These are phyloP conservation scores for Priceomyces fermenticarens DNA, from an alignment of 805 yeast species.

Conservation along the genomic window DNA sequence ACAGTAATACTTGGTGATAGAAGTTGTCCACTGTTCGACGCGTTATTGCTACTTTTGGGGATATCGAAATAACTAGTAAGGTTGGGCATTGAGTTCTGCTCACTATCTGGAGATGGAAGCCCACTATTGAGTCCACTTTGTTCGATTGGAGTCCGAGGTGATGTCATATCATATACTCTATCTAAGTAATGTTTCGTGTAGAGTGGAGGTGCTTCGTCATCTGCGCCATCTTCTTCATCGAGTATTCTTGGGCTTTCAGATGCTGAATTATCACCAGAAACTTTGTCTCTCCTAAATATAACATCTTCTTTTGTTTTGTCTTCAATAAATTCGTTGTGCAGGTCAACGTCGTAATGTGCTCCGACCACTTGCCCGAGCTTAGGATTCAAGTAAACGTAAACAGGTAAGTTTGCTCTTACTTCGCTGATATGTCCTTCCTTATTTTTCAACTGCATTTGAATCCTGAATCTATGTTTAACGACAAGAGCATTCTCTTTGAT, in stretches of 20 bases:
- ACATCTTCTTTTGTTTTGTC: conserved; percentile 22
- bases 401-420: conserved; percentile 50
- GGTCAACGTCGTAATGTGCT: conserved; percentile 29
- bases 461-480: conserved; percentile 44
- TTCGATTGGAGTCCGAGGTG: conserved; percentile 34
- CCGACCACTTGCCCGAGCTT: conserved; percentile 36
- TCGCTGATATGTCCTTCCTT: conserved; percentile 51
- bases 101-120: conserved; percentile 3
- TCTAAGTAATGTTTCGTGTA: conserved; percentile 40
- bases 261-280: background rate
- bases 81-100: conserved; percentile 10
- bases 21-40: conserved; percentile 3
- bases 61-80: conserved; percentile 33
- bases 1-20: conserved; percentile 19
- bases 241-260: conserved; percentile 2
- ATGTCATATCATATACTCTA: conserved; percentile 32
- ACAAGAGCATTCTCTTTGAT: conserved; percentile 38
- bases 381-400: conserved; percentile 41
- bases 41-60: conserved; percentile 12
- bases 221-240: conserved; percentile 19
- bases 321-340: conserved; percentile 22
- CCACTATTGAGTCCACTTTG: conserved; percentile 25
- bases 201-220: conserved; percentile 41
- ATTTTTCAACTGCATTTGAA: conserved; percentile 44
- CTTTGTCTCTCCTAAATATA: conserved; percentile 25